Percentiles rank a stretch among this genome's conserved stretches.
Conservation (phyloP, 148 eudicot genomes). For the Persicaria tinctoria region DNA sequence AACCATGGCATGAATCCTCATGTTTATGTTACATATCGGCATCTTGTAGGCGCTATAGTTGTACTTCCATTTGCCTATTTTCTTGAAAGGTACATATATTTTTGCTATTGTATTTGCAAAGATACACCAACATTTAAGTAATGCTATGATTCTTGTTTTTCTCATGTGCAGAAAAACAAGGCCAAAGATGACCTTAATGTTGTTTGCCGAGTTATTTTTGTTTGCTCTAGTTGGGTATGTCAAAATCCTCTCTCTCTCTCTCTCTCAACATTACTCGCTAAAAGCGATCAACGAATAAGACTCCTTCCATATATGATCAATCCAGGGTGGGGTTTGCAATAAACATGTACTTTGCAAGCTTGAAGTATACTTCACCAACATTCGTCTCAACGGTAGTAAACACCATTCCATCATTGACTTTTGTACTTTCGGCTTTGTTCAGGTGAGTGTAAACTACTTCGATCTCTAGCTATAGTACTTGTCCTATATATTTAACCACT, state of each 20-base stretch:
- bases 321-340: constrained; percentile 40
- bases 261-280: not conserved
- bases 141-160: not conserved
- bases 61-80: constrained; percentile 41
- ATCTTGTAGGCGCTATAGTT: constrained; percentile 26
- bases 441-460: constrained; percentile 16
- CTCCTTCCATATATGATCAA: not conserved
- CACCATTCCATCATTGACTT: constrained; percentile 36
- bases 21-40: constrained; percentile 44
- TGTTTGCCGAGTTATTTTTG: constrained; percentile 31
- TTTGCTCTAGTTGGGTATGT: constrained; percentile 38
- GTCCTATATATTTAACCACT: not conserved
- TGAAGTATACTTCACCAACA: constrained; percentile 39
- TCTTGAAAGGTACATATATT: constrained; percentile 25
- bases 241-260: constrained; percentile 2
- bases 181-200: constrained; percentile 33
- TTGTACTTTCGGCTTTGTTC: constrained; percentile 30
- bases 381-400: constrained; percentile 40
- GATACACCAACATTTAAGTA: too few relatives aligned
- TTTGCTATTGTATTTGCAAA: not conserved
- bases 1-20: constrained; percentile 38
- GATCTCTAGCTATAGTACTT: too few relatives aligned
- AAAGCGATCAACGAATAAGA: not conserved
- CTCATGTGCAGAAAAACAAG: constrained; percentile 34
- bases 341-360: constrained; percentile 45